These are phyloP conservation scores for Alternaria gaisen DNA, from an alignment of 2,329 filamentous ascomycete species.

Conservation along the genomic window DNA sequence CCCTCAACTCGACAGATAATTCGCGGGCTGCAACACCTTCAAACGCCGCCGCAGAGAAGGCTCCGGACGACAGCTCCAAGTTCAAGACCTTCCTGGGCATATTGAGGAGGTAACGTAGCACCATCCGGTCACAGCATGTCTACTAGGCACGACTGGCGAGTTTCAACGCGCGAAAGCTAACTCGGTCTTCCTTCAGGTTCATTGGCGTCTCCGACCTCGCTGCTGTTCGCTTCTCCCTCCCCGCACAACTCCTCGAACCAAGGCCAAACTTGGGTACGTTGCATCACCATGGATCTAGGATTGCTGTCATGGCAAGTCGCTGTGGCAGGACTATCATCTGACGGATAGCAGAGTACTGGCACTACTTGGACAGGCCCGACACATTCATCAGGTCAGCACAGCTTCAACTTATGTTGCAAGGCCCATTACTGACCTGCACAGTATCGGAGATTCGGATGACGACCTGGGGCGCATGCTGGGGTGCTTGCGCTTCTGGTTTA, in stretches of 20 bases:
- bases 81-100: conserved; percentile 88
- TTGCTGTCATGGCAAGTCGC: not conserved
- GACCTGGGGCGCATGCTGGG: conserved; percentile 93
- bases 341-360: conserved; percentile 83
- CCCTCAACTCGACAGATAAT: conserved; percentile 44
- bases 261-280: conserved; percentile 82
- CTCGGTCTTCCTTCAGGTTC: conserved; percentile 68
- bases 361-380: conserved; percentile 94
- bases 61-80: conserved; percentile 83
- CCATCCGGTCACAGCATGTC: not conserved
- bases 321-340: conserved; percentile 26
- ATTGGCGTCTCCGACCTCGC: conserved; percentile 96
- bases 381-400: conserved; percentile 73
- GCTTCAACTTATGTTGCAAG: not conserved
- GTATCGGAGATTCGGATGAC: conserved; percentile 88
- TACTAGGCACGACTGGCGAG: not conserved
- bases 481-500: conserved; percentile 96
- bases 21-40: conserved; percentile 49
- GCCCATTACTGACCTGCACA: conserved; percentile 53
- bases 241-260: conserved; percentile 93
- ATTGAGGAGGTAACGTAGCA: conserved; percentile 74
- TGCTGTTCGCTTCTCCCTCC: conserved; percentile 92
- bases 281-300: not conserved
- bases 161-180: conserved; percentile 17
- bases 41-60: conserved; percentile 59